Conservation (phyloP, 768 basidiomycete species). For the Brasilioporus rufonigricans region DNA sequence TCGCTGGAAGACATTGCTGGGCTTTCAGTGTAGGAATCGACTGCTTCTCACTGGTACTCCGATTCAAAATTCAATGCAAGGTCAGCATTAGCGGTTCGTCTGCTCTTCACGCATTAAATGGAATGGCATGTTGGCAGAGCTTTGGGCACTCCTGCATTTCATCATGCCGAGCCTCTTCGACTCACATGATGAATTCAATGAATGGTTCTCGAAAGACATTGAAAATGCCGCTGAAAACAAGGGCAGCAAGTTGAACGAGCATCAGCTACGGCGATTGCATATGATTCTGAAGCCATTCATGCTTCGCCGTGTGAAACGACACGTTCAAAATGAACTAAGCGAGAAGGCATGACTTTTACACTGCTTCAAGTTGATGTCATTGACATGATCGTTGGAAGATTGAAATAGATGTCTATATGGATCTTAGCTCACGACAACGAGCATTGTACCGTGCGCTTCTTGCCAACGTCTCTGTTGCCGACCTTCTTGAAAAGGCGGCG, state of each 20-base stretch:
- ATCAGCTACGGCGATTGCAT: constrained; percentile 91
- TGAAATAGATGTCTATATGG: constrained; percentile 93
- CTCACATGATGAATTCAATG: constrained; percentile 98
- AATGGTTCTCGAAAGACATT: constrained; percentile 99
- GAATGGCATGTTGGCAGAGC: constrained; percentile 48
- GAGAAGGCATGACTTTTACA: constrained; percentile 69
- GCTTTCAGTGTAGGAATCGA: constrained; percentile 94
- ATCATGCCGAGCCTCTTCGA: constrained; percentile 99
- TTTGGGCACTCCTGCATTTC: constrained; percentile 98
- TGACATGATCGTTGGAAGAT: constrained; percentile 82
- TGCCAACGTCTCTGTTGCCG: constrained; percentile 91
- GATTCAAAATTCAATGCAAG: constrained; percentile 99
- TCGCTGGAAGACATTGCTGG: constrained; percentile 95
- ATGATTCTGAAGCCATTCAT: constrained; percentile 99
- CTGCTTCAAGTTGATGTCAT: constrained; percentile 69
- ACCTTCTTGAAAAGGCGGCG: constrained; percentile 90
- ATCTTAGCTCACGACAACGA: constrained; percentile 90
- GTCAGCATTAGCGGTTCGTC: constrained; percentile 39
- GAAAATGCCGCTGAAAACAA: constrained; percentile 94
- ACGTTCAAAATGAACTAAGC: constrained; percentile 99
- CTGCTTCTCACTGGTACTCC: constrained; percentile 95
- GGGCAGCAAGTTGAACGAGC: constrained; percentile 88
- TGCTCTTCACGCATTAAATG: constrained; percentile 2
- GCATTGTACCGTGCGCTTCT: constrained; percentile 85
- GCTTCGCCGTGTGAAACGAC: constrained; percentile 93